phyloP scores from a whole-genome alignment of 2,329 filamentous ascomycete genomes.

The Sarocladiaceae sp. region DNA sequence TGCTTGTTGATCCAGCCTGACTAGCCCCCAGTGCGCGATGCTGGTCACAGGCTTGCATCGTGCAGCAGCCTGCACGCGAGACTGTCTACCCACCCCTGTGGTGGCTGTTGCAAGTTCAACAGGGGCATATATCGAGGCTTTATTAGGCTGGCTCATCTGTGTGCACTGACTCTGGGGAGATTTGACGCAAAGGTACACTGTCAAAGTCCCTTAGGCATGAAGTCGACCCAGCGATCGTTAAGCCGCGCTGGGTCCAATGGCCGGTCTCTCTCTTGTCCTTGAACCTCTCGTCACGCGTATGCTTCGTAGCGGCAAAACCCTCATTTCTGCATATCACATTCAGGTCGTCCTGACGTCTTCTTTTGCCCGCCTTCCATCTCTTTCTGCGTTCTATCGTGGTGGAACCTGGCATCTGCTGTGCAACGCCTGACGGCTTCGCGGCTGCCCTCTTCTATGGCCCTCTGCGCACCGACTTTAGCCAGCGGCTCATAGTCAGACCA shows the following conservation, averaged over 20 bases:
- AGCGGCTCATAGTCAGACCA: neutral
- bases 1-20: neutral
- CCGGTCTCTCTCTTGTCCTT: neutral
- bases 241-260: neutral
- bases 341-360: neutral
- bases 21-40: neutral
- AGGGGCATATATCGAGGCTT: neutral
- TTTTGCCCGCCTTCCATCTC: neutral
- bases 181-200: too few species aligned
- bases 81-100: neutral
- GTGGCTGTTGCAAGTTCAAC: neutral
- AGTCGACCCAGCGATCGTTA: neutral
- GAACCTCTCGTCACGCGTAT: neutral
- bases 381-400: neutral
- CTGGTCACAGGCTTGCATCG: neutral
- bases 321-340: neutral
- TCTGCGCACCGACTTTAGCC: constrained; percentile 6
- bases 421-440: neutral
- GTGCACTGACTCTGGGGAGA: neutral
- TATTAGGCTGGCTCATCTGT: neutral
- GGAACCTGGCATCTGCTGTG: constrained; percentile 7
- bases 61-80: neutral
- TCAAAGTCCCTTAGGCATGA: constrained; percentile 6
- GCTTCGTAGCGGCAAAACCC: neutral
- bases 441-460: neutral